Evolutionary conservation across 2,329 filamentous ascomycete species (phyloP).

Genomic region (Lachnellula cervina): DNA sequence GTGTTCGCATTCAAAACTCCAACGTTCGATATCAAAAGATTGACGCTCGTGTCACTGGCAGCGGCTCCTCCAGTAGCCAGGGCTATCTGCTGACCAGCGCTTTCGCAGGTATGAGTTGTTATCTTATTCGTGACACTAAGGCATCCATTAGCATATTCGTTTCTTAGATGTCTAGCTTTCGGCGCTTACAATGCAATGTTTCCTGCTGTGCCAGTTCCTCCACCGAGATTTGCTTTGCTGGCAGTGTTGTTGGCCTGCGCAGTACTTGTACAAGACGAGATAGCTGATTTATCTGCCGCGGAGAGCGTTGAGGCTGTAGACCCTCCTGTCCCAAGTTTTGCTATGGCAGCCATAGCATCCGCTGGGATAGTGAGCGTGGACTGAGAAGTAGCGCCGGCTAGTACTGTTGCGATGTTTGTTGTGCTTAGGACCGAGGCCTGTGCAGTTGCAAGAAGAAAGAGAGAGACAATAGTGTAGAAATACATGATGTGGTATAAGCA

Average conservation of each 20-base stretch:
- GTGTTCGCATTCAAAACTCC: conserved; percentile 22
- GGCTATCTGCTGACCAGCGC: conserved; percentile 18
- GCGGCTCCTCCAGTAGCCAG: conserved; percentile 1
- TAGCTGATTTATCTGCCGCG: conserved; percentile 16
- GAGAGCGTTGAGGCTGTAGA: conserved; percentile 11
- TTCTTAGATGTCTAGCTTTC: neutral
- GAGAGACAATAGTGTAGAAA: conserved; percentile 4
- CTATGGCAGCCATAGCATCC: conserved; percentile 21
- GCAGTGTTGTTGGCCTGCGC: conserved; percentile 19
- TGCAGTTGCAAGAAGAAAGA: conserved; percentile 11
- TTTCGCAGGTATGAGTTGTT: conserved; percentile 19
- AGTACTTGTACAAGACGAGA: conserved; percentile 12
- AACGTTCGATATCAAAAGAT: conserved; percentile 25
- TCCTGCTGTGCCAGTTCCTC: conserved; percentile 15
- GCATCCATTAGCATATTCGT: neutral
- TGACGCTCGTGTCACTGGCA: conserved; percentile 16
- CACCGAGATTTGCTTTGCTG: conserved; percentile 14
- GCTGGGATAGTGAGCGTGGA: conserved; percentile 17
- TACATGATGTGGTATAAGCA: conserved; percentile 9
- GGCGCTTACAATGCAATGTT: conserved; percentile 19
- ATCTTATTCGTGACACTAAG: conserved; percentile 21
- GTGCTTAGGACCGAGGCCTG: conserved; percentile 18
- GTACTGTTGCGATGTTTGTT: conserved; percentile 20
- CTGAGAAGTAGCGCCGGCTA: conserved; percentile 14
- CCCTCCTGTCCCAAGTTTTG: conserved; percentile 21